Percentiles rank a stretch among this genome's conserved stretches.
These are phyloP conservation scores for Colletotrichum viniferum DNA, from an alignment of 2,329 filamentous ascomycete genomes.

Conservation along the genomic window DNA sequence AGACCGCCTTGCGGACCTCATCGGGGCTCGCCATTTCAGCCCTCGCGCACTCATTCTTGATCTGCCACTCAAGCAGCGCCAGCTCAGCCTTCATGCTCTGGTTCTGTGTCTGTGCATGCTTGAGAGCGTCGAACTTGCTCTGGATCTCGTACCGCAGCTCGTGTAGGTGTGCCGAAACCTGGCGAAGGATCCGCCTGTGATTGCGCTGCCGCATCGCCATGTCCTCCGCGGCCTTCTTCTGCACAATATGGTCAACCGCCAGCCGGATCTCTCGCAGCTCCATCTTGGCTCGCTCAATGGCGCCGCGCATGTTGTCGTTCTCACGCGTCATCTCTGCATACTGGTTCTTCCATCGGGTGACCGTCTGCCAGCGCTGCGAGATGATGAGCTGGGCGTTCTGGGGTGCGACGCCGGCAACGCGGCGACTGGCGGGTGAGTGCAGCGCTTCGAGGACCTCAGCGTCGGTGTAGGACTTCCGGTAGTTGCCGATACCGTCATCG, in stretches of 20 bases:
- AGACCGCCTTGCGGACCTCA: conserved; percentile 17
- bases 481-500: neutral
- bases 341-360: conserved; percentile 6
- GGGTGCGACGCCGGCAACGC: conserved; percentile 25
- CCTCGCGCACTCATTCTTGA: conserved; percentile 11
- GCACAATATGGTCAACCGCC: conserved; percentile 22
- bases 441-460: conserved; percentile 26
- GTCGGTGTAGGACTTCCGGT: neutral
- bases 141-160: conserved; percentile 22
- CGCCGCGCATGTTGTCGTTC: conserved; percentile 5
- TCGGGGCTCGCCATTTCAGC: conserved; percentile 14
- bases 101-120: neutral
- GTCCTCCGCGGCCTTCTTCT: conserved; percentile 8
- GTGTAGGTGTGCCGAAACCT: conserved; percentile 30
- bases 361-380: conserved; percentile 20
- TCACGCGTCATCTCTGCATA: neutral
- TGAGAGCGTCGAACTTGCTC: conserved; percentile 22
- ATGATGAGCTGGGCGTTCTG: conserved; percentile 22
- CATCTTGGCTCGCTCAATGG: neutral
- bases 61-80: neutral
- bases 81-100: conserved; percentile 17
- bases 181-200: conserved; percentile 27
- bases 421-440: conserved; percentile 20
- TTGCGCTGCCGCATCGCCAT: conserved; percentile 20
- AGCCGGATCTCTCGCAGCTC: conserved; percentile 19